phyloP scores from a whole-genome alignment of 2,329 filamentous ascomycete genomes.

The Calonectria pteridis region DNA sequence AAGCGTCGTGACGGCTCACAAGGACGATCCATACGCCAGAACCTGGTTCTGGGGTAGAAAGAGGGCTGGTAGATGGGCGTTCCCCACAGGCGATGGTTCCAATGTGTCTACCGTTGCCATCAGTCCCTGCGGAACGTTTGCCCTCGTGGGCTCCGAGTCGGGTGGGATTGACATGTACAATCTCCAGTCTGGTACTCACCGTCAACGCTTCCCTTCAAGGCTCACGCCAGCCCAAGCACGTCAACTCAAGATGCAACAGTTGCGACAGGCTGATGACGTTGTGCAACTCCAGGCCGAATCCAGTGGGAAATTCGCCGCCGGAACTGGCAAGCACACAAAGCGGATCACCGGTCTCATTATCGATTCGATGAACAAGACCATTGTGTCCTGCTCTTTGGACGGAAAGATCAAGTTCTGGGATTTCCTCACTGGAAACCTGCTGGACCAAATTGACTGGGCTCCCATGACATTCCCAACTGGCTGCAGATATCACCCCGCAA shows the following conservation, averaged over 20 bases:
- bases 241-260: constrained; percentile 76
- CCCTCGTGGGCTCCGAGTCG: constrained; percentile 84
- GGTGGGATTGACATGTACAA: constrained; percentile 97
- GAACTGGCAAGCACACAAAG: constrained; percentile 81
- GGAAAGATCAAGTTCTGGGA: constrained; percentile 99
- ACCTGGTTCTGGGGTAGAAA: constrained; percentile 99
- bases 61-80: constrained; percentile 91
- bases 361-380: constrained; percentile 87
- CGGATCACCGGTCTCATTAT: constrained; percentile 88
- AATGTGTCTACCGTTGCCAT: constrained; percentile 89
- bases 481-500: constrained; percentile 84
- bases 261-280: constrained; percentile 69
- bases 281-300: constrained; percentile 64
- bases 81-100: constrained; percentile 86
- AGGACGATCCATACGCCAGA: constrained; percentile 83
- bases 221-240: constrained; percentile 83
- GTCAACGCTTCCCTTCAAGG: constrained; percentile 86
- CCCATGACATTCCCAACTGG: constrained; percentile 79
- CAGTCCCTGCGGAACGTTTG: constrained; percentile 93
- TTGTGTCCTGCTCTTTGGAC: constrained; percentile 90
- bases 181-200: constrained; percentile 89
- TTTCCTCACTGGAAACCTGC: constrained; percentile 83
- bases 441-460: constrained; percentile 87
- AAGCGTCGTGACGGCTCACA: constrained; percentile 93
- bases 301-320: constrained; percentile 58